These are phyloP conservation scores for Asterophora lycoperdoides DNA, from an alignment of 768 basidiomycete species.

Conservation along the genomic window DNA sequence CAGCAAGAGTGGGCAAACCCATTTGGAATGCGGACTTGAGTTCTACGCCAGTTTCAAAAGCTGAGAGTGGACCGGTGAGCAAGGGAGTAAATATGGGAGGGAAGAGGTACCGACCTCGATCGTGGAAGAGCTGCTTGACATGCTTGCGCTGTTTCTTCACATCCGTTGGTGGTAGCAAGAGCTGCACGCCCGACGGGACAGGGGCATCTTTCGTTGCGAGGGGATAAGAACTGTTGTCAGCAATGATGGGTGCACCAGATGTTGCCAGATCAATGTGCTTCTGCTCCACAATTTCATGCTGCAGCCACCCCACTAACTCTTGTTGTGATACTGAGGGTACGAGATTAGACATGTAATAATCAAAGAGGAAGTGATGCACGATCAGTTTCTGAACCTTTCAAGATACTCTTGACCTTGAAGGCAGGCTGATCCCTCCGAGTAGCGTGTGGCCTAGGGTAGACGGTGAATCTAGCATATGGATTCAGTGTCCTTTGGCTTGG, in stretches of 20 bases:
- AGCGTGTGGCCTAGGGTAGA: slow-evolving; percentile 48
- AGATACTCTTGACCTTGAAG: slow-evolving; percentile 80
- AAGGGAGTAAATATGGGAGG: background rate
- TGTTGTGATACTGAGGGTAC: slow-evolving; percentile 41
- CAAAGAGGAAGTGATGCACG: slow-evolving; percentile 36
- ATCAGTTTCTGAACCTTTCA: slow-evolving; percentile 74
- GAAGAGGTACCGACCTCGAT: slow-evolving; percentile 47
- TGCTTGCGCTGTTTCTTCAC: slow-evolving; percentile 72
- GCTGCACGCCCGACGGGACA: slow-evolving; percentile 47
- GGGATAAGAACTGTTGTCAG: slow-evolving; percentile 33
- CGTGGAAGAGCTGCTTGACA: slow-evolving; percentile 63
- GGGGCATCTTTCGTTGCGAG: slow-evolving; percentile 35
- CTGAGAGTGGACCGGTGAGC: slow-evolving; percentile 28
- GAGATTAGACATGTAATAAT: slow-evolving; percentile 5
- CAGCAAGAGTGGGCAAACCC: slow-evolving; percentile 64
- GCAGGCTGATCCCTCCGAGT: slow-evolving; percentile 57
- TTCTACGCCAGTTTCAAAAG: slow-evolving; percentile 56
- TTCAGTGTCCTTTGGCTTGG: background rate
- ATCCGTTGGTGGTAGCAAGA: slow-evolving; percentile 66
- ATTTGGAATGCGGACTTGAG: slow-evolving; percentile 56
- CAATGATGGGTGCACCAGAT: slow-evolving; percentile 47
- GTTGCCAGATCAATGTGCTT: slow-evolving; percentile 66
- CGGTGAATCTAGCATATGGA: slow-evolving; percentile 32
- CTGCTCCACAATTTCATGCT: slow-evolving; percentile 76
- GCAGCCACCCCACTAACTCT: slow-evolving; percentile 72